Evolutionary conservation across 148 eudicot species (phyloP).

Genomic region (Bassia scoparia): DNA sequence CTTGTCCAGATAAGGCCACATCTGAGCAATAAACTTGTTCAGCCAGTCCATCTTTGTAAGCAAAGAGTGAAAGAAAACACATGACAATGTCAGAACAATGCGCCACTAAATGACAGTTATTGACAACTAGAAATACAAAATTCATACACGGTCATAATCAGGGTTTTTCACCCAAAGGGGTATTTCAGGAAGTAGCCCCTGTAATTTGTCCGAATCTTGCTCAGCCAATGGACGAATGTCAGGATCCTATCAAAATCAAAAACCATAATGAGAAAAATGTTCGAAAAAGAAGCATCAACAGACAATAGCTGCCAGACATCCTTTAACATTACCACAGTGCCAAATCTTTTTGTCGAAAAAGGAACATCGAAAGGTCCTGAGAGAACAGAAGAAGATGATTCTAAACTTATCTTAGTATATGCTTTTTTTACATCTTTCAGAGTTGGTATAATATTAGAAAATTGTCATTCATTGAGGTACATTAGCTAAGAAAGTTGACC

Average conservation of each 20-base stretch:
- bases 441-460: too few relatives aligned
- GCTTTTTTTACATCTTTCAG: too few relatives aligned
- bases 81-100: constrained; percentile 16
- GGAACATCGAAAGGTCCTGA: not conserved
- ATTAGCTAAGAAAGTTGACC: too few relatives aligned
- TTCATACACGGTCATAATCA: constrained; percentile 82
- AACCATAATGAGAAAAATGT: not conserved
- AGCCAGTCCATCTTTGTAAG: constrained; percentile 72
- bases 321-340: not conserved
- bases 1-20: constrained; percentile 95
- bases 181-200: constrained; percentile 72
- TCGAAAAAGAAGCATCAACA: not conserved
- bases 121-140: constrained; percentile 12
- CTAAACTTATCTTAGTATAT: too few relatives aligned
- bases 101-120: constrained; percentile 5
- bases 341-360: not conserved
- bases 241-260: constrained; percentile 54
- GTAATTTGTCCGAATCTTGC: constrained; percentile 59
- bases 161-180: constrained; percentile 89
- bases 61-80: constrained; percentile 19
- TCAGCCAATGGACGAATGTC: constrained; percentile 63
- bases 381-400: too few relatives aligned
- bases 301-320: not conserved
- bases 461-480: too few relatives aligned
- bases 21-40: constrained; percentile 65